Evolutionary conservation across 176 grass and related monocot genomes (phyloP).

Genomic region (Pontederia paniculata): DNA sequence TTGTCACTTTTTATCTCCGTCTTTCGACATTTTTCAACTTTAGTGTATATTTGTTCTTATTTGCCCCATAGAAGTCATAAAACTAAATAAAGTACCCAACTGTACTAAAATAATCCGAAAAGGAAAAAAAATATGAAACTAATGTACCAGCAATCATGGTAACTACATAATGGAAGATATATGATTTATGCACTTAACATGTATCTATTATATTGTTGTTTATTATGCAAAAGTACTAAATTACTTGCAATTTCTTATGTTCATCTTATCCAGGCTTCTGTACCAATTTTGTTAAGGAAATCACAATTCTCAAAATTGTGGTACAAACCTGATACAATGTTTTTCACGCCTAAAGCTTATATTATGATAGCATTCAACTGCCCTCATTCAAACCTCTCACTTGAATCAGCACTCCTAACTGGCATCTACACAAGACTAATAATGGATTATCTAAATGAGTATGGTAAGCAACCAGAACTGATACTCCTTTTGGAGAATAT

Average conservation of each 20-base stretch:
- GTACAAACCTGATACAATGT: constrained; percentile 82
- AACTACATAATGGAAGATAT: too few species aligned
- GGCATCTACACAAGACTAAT: constrained; percentile 66
- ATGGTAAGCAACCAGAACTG: constrained; percentile 38
- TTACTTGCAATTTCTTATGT: not conserved
- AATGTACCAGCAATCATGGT: too few species aligned
- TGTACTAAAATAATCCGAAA: too few species aligned
- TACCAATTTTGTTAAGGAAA: constrained; percentile 68
- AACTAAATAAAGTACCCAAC: too few species aligned
- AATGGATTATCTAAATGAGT: constrained; percentile 98
- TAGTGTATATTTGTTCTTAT: too few species aligned
- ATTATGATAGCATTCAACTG: constrained; percentile 87
- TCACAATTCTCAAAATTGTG: constrained; percentile 77
- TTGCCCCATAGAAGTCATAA: too few species aligned
- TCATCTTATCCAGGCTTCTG: constrained; percentile 38
- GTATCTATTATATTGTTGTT: too few species aligned
- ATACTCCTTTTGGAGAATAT: not conserved
- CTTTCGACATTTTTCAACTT: too few species aligned
- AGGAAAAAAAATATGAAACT: too few species aligned
- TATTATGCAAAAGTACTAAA: too few species aligned
- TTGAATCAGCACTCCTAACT: constrained; percentile 73
- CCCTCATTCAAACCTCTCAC: constrained; percentile 55
- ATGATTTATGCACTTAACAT: too few species aligned
- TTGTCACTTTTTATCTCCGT: too few species aligned
- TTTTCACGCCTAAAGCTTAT: constrained; percentile 74